Evolutionary conservation across 164 flowering plant species (phyloP), one percentile per base, ranked within the genome.

Genomic region (Piper longum): DNA sequence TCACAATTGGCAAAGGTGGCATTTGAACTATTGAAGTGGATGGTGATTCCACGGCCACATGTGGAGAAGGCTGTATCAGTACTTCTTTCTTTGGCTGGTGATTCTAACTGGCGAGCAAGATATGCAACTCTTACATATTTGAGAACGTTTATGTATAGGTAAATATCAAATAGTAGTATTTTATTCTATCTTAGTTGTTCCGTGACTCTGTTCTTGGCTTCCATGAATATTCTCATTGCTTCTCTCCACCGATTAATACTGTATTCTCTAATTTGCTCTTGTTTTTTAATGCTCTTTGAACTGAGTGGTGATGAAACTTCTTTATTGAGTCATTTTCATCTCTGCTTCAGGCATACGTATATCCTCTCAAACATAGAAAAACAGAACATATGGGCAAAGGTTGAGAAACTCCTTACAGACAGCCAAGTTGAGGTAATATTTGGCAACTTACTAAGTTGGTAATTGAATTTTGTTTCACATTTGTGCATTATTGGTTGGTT

Each of bases 11-110:
- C 99, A 61, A 93, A 88, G 76, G 97, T 87, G 62, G 81, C 95
- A 66, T 90, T 93, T 83, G 99, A 87, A 70, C 82, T 93, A 74
- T 72, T 90, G 4, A 93, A 90, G 64, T 93, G 99, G 99, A 84
- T 82, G 71, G 70, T 90, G 66, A 72, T 81, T 65, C 75, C 81
- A 68, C 87, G 73, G 62, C 81, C 92, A 39, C 82, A 90, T 80
- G 87, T 88, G 44, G 79, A 78, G 71, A 83, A 79, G 76, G 88
- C 79, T 74, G 81, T 90, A 57, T 72, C 86, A 55, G 73, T 81
- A 64, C 80, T 90, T 72, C 85, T 87, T 72, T 78, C 88, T 65
- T 81, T 80, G 39, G 84, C 82, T 57, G 75, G 68, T 75, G 95
- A 93, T 79, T 68, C 84, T 59, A 90, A 90, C 71, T 93, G 99